Base-by-base conservation (phyloP, 2,329 filamentous ascomycete genomes). In the Fonsecaea multimorphosa region DNA sequence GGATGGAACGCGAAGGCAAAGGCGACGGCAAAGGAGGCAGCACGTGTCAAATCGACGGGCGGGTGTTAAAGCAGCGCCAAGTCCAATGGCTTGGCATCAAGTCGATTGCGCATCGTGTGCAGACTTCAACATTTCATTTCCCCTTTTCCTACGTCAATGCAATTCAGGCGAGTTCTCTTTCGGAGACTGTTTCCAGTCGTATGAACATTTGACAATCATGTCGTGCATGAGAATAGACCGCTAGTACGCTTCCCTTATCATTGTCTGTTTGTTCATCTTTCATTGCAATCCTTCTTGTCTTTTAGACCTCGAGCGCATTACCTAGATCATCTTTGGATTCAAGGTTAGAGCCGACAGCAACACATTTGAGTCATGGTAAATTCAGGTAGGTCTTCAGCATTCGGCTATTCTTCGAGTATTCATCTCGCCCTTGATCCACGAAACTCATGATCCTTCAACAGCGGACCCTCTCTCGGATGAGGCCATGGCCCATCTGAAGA, bases 401-500 rank as follows among this genome's bases (percentile, higher is more conserved):
- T 19, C 8, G 8, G 31, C 12, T 27, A 38, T 22, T 19, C 27
- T 16, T 40, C 7, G 40, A 59, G 7, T 55, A n/a, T 52, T 54
- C 19, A 38, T 24, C 46, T 36, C 40, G 49, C 29, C 24, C 49
- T 78, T 78, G 76, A 73, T 76, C 74, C 69, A 78, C 78, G 74
- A 24, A 52, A 22, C 59, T 61, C 29, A 51, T 38, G 4, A 31
- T 40, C 22, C 19, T 16, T 49, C 40, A 31, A 59, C 57, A 69
- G 68, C 29, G 29, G 85, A 87, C 69, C 85, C 83, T 71, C 83
- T 98, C 72, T 96, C 93, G 31, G 92, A 97, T 74, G 93, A 98
- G 74, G 92, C 92, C 61, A 86, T 99, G 72, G 84, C 91, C 67
- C 93, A 97, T 78, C 89, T 99, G 73, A 95, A 93, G 80, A 89